Evolutionary conservation across 225 moss, liverwort and hornwort species (phyloP), one percentile per base, ranked within the genome.

Genomic region (Rhytidiadelphus loreus): DNA sequence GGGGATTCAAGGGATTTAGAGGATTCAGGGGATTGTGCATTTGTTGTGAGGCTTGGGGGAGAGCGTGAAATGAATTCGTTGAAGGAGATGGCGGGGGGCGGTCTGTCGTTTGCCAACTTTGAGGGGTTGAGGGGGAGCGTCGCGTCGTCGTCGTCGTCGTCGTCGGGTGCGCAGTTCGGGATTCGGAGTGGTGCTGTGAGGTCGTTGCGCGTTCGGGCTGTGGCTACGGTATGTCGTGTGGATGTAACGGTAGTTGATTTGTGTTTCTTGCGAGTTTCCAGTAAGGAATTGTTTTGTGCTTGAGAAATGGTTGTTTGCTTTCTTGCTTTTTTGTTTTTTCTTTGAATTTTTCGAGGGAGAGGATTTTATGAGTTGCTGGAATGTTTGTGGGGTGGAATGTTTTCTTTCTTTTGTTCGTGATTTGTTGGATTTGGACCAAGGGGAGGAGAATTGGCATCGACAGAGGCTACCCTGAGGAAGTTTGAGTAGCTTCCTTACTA

Each of bases 101-200:
- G 56, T 16, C 64, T 57, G 24, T 18, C 76, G 37, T 90, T 92
- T 26, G 81, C 85, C 33, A 87, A 25, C 25, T 92, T 92, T 39
- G 87, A 87, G 41, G 90, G 92, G 39, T 85, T 92, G 92, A 85
- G 70, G 85, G 72, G 55, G 75, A 87, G 92, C 68, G 73, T 35
- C 55, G 80, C 71, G 70, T 77, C 86, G 57, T 81, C 88, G 57
- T 74, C 83, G 52, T 75, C 71, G 70, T 77, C 86, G 57, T 81
- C 88, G 57, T 74, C 83, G 52, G 68, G 83, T 56, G 90, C 64
- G 70, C 90, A 86, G 68, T 50, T 77, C 29, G 77, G 69, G 12
- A 83, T 86, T 83, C 74, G 84, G 13, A 46, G 41, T 46, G 61
- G 53, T 24, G 56, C 43, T n/a, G 82, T 79, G 15, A 57, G 77